A percentile compares a stretch with the other conserved stretches of the same genome.
Evolutionary conservation across 2,329 filamentous ascomycete species (phyloP).

Genomic region (Colletotrichum tofieldiae): DNA sequence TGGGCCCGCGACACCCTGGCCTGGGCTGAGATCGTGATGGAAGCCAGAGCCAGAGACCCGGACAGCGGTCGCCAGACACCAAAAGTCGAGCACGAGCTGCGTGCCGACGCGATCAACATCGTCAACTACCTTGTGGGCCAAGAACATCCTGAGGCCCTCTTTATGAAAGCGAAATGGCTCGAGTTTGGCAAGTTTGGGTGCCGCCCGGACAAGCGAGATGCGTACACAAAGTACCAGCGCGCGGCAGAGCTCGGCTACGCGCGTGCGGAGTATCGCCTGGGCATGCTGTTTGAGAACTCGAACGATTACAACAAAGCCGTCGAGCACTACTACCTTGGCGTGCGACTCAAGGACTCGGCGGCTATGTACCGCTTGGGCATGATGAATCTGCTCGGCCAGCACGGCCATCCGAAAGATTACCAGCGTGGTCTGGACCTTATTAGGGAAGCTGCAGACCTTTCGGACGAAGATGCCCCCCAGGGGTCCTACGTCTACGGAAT

Average conservation of each 20-base stretch:
- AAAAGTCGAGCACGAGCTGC: slow-evolving; percentile 88
- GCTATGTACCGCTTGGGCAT: slow-evolving; percentile 91
- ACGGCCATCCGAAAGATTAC: slow-evolving; percentile 89
- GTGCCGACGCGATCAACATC: slow-evolving; percentile 91
- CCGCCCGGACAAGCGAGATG: slow-evolving; percentile 93
- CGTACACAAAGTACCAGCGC: slow-evolving; percentile 87
- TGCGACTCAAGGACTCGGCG: slow-evolving; percentile 87
- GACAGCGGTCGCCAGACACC: slow-evolving; percentile 74
- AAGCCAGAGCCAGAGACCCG: slow-evolving; percentile 82
- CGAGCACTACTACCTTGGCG: slow-evolving; percentile 88
- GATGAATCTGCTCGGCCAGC: slow-evolving; percentile 96
- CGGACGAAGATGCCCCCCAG: slow-evolving; percentile 97
- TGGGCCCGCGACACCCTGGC: slow-evolving; percentile 95
- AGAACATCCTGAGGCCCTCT: slow-evolving; percentile 92
- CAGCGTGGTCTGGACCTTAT: slow-evolving; percentile 86
- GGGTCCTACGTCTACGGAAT: slow-evolving; percentile 97
- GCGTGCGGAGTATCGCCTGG: slow-evolving; percentile 94
- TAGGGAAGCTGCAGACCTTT: slow-evolving; percentile 84
- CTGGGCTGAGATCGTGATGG: slow-evolving; percentile 87
- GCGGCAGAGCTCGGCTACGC: slow-evolving; percentile 91
- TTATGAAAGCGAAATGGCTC: slow-evolving; percentile 95
- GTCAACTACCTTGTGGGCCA: slow-evolving; percentile 92
- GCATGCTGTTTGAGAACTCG: slow-evolving; percentile 97
- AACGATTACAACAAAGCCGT: slow-evolving; percentile 94
- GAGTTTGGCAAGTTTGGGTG: slow-evolving; percentile 98